A percentile compares a stretch with the other conserved stretches of the same genome.
phyloP scores from a whole-genome alignment of 371 early-diverging fungal genomes.

The Mucor sp. region DNA sequence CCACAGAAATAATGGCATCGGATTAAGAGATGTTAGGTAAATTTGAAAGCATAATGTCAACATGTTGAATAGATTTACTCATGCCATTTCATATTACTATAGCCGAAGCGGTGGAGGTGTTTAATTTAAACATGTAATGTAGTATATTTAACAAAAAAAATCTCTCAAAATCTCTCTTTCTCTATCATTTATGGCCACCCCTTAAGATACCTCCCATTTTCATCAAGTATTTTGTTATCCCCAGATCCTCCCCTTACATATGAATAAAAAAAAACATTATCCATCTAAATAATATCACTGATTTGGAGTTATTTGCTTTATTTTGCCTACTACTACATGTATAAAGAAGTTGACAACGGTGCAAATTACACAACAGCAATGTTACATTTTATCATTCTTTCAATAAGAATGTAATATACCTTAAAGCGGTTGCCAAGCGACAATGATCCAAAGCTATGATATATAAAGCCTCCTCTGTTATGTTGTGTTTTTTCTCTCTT shows the following conservation, averaged over 20 bases:
- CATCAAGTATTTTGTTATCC: neutral
- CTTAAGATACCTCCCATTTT: neutral
- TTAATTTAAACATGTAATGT: conserved; percentile 6
- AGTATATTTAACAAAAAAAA: neutral
- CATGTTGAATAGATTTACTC: neutral
- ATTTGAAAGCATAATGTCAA: neutral
- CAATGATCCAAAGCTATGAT: neutral
- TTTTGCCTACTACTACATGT: neutral
- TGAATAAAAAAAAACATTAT: neutral
- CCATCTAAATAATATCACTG: neutral
- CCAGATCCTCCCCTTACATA: neutral
- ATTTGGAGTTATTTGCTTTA: neutral
- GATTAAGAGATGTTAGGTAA: conserved; percentile 48
- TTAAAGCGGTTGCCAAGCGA: neutral
- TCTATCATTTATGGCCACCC: neutral
- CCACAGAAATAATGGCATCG: conserved; percentile 43
- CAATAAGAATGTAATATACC: conserved; percentile 11
- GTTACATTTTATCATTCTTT: conserved; percentile 1
- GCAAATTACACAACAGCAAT: neutral
- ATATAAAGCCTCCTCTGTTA: neutral
- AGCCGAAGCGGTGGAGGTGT: conserved; percentile 49
- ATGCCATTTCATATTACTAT: neutral
- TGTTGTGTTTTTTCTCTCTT: neutral
- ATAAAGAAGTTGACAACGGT: neutral
- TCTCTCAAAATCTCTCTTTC: neutral